phyloP scores from a whole-genome alignment of 1,284 basidiomycete species.

The Rhodotorula mucilaginosa region DNA sequence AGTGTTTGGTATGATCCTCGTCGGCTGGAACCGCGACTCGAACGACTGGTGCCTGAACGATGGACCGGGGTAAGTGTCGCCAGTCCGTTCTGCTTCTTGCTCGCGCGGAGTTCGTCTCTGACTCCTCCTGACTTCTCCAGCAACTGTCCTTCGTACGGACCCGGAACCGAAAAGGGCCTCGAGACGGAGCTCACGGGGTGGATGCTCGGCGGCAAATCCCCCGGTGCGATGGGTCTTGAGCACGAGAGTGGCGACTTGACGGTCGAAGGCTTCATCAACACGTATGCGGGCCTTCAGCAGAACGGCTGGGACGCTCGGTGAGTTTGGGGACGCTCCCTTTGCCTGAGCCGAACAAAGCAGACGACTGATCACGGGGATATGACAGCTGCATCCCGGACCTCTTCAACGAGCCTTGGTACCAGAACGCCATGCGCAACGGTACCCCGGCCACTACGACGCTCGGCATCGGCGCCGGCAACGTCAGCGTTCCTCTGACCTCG shows the following conservation, averaged over 20 bases:
- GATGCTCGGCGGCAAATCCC: slow-evolving; percentile 18
- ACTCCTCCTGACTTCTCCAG: background rate
- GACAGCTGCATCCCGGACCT: slow-evolving; percentile 25
- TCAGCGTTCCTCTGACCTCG: slow-evolving; percentile 14
- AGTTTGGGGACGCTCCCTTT: background rate
- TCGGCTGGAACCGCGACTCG: slow-evolving; percentile 54
- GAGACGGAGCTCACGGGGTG: slow-evolving; percentile 18
- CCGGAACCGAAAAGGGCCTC: slow-evolving; percentile 17
- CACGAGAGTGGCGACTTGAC: slow-evolving; percentile 70
- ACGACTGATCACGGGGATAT: background rate
- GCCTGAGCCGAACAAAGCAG: background rate
- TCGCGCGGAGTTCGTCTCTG: too few relatives aligned
- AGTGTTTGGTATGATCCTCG: slow-evolving; percentile 30
- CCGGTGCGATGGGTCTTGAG: slow-evolving; percentile 63
- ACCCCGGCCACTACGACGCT: slow-evolving; percentile 2
- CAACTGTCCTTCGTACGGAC: slow-evolving; percentile 15
- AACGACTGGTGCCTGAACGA: slow-evolving; percentile 51
- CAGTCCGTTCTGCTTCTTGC: background rate
- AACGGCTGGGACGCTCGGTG: slow-evolving; percentile 31
- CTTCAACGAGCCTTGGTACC: slow-evolving; percentile 16
- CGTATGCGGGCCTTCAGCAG: slow-evolving; percentile 55
- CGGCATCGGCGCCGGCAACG: slow-evolving; percentile 11
- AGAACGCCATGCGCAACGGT: slow-evolving; percentile 16
- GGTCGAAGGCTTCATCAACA: slow-evolving; percentile 65
- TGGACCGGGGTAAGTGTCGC: background rate